Evolutionary conservation across 1,139 yeast genomes (phyloP), one percentile per base, ranked within the genome.

Genomic region (Hansenula sp.): DNA sequence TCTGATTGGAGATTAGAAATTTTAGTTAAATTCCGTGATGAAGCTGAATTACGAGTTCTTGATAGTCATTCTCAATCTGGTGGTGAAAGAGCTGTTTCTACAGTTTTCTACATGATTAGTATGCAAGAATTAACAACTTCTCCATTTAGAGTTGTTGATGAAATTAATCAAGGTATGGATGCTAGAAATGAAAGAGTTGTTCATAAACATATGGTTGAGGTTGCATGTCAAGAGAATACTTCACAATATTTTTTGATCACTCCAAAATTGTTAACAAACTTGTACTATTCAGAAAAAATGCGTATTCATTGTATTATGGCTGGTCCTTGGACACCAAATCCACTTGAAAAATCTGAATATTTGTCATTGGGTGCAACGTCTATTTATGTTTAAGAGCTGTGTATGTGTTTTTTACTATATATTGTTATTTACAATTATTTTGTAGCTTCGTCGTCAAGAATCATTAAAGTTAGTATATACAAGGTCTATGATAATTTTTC

Each of bases 141-240:
- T 0, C 98, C 98, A 10, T 88, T 94, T 57, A 71, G 97, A 55
- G 92, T 92, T 3, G 97, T 94, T 7, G 99, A 94, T 62, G 99
- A 94, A 66, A 94, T 94, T 49, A 94, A 94, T 61, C 99, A 94
- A 65, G 99, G 98, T 49, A 90, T 94, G 97, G 99, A 94, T 64
- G 88, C 95, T 9, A 77, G 77, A 45, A 92, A 92, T 57, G 98
- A 94, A 62, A 77, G 94, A 48, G 73, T 79, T 65, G 94, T 95
- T 3, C 97, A 92, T 57, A 76, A 79, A 48, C 77, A 87, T 49
- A 82, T 94, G 73, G 97, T 92, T 3, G 80, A 83, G 43, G 92
- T 97, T 0, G 94, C 97, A 0, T 86, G 96, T 56, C 69, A 71
- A 24, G 75, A 71, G 17, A 61, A 63, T 34, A 68, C 76, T 1